Evolutionary conservation across 495 filamentous ascomycete species (phyloP), one percentile per base, ranked within the genome.

Genomic region (Acidomyces sp.): DNA sequence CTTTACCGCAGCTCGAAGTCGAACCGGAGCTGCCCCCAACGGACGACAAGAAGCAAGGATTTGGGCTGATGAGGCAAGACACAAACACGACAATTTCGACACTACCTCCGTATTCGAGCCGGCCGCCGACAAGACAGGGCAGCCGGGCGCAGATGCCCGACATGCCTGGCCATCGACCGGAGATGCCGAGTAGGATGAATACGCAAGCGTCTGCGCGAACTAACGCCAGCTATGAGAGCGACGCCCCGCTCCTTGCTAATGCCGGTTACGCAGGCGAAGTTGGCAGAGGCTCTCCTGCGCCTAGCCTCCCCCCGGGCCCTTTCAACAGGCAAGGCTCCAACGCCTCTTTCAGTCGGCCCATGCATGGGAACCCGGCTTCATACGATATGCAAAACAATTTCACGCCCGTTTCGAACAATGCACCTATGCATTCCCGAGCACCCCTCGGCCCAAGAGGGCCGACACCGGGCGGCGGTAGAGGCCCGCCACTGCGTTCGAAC

Each of bases 31-130:
- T 51, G 16, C 27, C 22, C 16, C n/a, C n/a, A n/a, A 13, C 37
- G 16, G 42, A 58, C 31, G 75, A 81, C 45, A 72, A 75, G 51
- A 60, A 69, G 12, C 71, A 75, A 0, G 50, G 61, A 20, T 68
- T 74, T 21, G 66, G 67, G 33, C 52, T 83, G 18, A 73, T 69
- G 26, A 70, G 82, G 36, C 75, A 71, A 35, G 38, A 52, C 37
- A 52, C 48, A 3, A 47, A 26, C 19, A 75, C 80, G 9, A 84
- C 80, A 0, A 70, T 74, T 55, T 66, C 71, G 0, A 82, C 81
- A 1, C 55, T 85, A 12, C 74, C 80, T 0, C 53, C 68, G 3
- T 80, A 80, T 54, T 58, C 64, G 2, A 72, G 73, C 22, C 64
- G 71, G 30, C 71, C 74, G 6, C 68, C 63, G 13, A 73, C 70